Evolutionary conservation across 257 asterid genomes (phyloP).

Genomic region (Primulina tabacum): DNA sequence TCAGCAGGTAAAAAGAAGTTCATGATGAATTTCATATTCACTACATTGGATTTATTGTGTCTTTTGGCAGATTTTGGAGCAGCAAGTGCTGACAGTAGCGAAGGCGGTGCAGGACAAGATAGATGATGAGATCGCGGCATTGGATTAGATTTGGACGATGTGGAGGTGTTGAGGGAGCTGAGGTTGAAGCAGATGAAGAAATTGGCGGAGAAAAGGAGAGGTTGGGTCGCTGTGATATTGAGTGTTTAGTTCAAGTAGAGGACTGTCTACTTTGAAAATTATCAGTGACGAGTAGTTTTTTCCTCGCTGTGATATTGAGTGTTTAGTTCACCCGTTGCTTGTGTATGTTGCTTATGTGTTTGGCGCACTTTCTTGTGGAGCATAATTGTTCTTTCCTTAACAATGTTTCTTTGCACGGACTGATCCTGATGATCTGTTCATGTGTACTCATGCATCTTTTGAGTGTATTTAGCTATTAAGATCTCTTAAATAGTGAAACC

Average conservation of each 20-base stretch:
- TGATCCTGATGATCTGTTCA: background rate
- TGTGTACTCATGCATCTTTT: background rate
- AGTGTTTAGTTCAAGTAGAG: too few species aligned
- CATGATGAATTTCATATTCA: background rate
- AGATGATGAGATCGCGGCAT: too few species aligned
- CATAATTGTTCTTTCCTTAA: slow-evolving; percentile 2
- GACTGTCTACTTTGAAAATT: too few species aligned
- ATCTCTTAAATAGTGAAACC: background rate
- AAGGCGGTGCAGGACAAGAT: too few species aligned
- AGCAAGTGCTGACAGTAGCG: too few species aligned
- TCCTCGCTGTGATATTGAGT: background rate
- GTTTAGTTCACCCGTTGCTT: background rate
- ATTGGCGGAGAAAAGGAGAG: too few species aligned
- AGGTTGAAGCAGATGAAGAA: too few species aligned
- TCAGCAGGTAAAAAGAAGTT: slow-evolving; percentile 45
- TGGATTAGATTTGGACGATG: too few species aligned
- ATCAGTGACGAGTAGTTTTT: background rate
- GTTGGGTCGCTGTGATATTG: too few species aligned
- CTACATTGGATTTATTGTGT: too few species aligned
- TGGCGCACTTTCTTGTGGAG: background rate
- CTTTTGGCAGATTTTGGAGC: too few species aligned
- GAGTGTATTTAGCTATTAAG: background rate
- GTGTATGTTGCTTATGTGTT: background rate
- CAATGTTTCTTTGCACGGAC: background rate
- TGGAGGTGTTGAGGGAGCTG: too few species aligned